Evolutionary conservation across 345 rosid species (phyloP).

Genomic region (Diplotaxis tenuifolia): DNA sequence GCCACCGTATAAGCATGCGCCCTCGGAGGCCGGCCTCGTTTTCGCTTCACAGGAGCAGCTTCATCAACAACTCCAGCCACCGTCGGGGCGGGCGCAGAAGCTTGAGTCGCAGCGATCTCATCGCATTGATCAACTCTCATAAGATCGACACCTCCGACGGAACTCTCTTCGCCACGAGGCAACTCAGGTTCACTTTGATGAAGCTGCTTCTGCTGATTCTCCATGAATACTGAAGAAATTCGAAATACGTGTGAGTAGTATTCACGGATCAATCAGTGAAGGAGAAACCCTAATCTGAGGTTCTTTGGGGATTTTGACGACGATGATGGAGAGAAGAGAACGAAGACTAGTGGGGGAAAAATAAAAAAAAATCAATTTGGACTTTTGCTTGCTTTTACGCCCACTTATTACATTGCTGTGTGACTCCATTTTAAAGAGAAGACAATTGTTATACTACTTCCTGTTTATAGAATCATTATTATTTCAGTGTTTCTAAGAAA

Average conservation of each 20-base stretch:
- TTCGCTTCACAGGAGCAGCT: constrained; percentile 46
- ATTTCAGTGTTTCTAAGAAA: no score
- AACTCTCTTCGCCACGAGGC: constrained; percentile 28
- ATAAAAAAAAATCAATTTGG: constrained; percentile 37
- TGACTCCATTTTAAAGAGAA: background rate
- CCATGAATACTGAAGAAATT: constrained; percentile 36
- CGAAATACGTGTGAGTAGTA: background rate
- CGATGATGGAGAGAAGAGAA: constrained; percentile 12
- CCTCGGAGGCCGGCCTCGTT: constrained; percentile 80
- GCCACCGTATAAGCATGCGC: constrained; percentile 26
- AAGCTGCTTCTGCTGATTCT: constrained; percentile 37
- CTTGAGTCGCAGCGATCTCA: constrained; percentile 41
- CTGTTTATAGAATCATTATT: constrained; percentile 2
- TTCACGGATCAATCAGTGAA: constrained; percentile 15
- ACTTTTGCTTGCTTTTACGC: constrained; percentile 24
- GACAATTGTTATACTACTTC: background rate
- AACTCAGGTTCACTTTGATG: constrained; percentile 24
- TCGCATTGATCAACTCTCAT: constrained; percentile 60
- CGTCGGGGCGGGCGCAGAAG: constrained; percentile 35
- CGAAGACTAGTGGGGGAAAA: constrained; percentile 35
- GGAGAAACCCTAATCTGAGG: constrained; percentile 58
- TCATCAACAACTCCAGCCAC: constrained; percentile 21
- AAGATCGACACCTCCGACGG: constrained; percentile 40
- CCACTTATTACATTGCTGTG: background rate
- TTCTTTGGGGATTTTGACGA: constrained; percentile 35